Conservation (phyloP, 352 stramenopile species). For the Phytophthora megakarya region DNA sequence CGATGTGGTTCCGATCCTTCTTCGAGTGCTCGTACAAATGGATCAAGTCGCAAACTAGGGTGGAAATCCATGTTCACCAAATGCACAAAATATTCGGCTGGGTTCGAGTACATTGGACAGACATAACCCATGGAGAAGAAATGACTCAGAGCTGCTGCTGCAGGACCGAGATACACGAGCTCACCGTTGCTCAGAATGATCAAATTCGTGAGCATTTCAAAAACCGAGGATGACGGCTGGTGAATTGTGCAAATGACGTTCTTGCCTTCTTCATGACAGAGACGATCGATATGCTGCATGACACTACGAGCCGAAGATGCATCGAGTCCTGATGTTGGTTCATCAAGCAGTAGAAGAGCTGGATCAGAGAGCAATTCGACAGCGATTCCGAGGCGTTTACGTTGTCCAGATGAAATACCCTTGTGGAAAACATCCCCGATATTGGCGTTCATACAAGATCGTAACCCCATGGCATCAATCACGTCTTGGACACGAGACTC, state of each 20-base stretch:
- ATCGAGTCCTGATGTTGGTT: slow-evolving; percentile 93
- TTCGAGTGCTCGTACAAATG: slow-evolving; percentile 40
- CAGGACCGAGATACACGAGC: slow-evolving; percentile 88
- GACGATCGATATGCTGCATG: slow-evolving; percentile 72
- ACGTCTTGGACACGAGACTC: slow-evolving; percentile 66
- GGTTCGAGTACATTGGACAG: slow-evolving; percentile 72
- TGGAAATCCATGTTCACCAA: slow-evolving; percentile 70
- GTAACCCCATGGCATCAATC: slow-evolving; percentile 73
- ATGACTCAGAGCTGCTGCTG: slow-evolving; percentile 53
- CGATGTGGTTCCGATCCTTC: slow-evolving; percentile 35
- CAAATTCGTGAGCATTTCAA: slow-evolving; percentile 71
- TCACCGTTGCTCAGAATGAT: slow-evolving; percentile 70
- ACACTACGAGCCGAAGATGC: slow-evolving; percentile 87
- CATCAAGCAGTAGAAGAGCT: slow-evolving; percentile 95
- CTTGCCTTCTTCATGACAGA: slow-evolving; percentile 54
- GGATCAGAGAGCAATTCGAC: slow-evolving; percentile 94
- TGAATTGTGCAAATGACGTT: slow-evolving; percentile 87
- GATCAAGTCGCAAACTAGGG: slow-evolving; percentile 26
- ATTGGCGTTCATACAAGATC: slow-evolving; percentile 53
- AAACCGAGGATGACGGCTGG: slow-evolving; percentile 81
- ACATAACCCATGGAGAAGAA: slow-evolving; percentile 56
- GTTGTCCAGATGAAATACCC: slow-evolving; percentile 87
- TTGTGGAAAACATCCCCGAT: slow-evolving; percentile 88
- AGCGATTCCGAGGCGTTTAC: slow-evolving; percentile 92
- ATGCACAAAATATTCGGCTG: slow-evolving; percentile 68